Base-by-base conservation (phyloP, 1,284 basidiomycete genomes). In the Wolfiporia cocos region DNA sequence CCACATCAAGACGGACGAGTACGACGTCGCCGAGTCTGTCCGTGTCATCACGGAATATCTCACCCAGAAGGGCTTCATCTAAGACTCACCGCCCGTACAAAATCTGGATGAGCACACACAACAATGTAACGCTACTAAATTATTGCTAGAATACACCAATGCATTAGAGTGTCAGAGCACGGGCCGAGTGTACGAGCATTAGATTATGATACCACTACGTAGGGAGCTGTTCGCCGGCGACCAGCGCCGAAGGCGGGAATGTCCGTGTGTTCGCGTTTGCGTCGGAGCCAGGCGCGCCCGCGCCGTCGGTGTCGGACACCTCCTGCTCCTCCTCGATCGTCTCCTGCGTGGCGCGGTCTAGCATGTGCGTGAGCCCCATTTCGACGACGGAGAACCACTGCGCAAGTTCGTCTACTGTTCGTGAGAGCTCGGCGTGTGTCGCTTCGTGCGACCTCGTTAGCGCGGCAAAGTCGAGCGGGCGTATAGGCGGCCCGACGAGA, bases 1-100 rank as follows among this genome's bases (percentile, higher is more conserved):
- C 47, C 93, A 96, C 68, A 89, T 99, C 63, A 82, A 78, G 59
- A 98, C 95, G 4, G 79, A 89, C 62, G 76, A 92, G 64, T 76
- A 73, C 24, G 79, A 86, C 51, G 85, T 99, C 34, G 72, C 76
- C 30, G 81, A 86, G 43, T 84, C 90, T 39, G 93, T 98, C 34
- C 72, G 76, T 49, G 71, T 80, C 46, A 93, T 99, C 59, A 76
- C 79, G 23, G 74, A 86, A 52, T 98, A 98, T 70, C 81, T 99
- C 49, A 59, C 71, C 42, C 65, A 73, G 49, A 74, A 83, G 35
- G 66, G 67, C 44, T 81, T 74, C 59, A 77, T 86, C 50, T 71
- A 53, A 49, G 14, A 15, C n/a, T n/a, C n/a, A n/a, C n/a, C n/a
- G n/a, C n/a, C n/a, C n/a, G n/a, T n/a, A n/a, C n/a, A n/a, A n/a